phyloP scores from a whole-genome alignment of 139 green algal species.

The Tetradesmus lagerheimii region DNA sequence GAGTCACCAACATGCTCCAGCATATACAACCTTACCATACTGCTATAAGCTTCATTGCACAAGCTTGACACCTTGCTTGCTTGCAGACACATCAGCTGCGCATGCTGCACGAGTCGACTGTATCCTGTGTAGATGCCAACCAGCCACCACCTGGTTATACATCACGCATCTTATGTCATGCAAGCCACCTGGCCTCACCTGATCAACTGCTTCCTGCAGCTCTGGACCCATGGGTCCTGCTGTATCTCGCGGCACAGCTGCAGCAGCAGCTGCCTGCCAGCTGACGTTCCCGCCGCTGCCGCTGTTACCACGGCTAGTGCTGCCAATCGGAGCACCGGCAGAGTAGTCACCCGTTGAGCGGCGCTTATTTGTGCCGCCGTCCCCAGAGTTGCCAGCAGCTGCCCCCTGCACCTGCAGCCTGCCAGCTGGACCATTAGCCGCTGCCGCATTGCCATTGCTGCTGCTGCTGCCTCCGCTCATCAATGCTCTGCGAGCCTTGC shows the following conservation, averaged over 20 bases:
- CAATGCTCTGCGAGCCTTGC: background rate
- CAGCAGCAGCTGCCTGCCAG: background rate
- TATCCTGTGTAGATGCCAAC: too few relatives aligned
- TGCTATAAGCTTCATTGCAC: too few relatives aligned
- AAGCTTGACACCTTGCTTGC: too few relatives aligned
- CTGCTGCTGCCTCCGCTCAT: background rate
- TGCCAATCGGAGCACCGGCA: background rate
- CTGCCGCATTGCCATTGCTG: background rate
- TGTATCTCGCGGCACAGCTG: background rate
- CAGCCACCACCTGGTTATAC: too few relatives aligned
- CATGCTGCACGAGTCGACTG: too few relatives aligned
- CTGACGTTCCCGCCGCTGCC: constrained; percentile 24
- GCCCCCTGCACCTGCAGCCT: background rate
- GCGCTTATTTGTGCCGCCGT: background rate
- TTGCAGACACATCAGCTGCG: background rate
- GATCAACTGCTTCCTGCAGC: constrained; percentile 41
- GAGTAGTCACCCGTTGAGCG: background rate
- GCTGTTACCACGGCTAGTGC: background rate
- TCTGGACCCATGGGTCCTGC: constrained; percentile 37
- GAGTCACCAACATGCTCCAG: too few relatives aligned
- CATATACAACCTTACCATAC: too few relatives aligned
- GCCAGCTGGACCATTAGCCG: background rate
- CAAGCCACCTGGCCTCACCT: background rate
- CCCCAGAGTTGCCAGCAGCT: background rate
- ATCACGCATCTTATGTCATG: too few relatives aligned